Conservation (phyloP, 73 alveolate genomes). For the Paramecium primaurelia region DNA sequence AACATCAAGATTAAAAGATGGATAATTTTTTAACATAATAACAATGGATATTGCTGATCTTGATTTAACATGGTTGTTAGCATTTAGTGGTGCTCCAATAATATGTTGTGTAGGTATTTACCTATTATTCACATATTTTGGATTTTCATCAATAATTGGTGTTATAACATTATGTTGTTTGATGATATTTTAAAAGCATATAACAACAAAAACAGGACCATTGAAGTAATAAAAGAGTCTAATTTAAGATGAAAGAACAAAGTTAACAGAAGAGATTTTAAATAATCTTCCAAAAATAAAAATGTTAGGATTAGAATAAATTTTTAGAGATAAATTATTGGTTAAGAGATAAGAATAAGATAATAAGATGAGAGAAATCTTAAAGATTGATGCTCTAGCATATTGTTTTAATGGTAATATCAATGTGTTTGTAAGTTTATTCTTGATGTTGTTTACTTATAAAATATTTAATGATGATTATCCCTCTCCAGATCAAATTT, state of each 20-base stretch:
- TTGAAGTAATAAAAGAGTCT: background rate
- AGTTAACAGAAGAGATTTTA: slow-evolving; percentile 11
- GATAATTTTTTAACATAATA: slow-evolving; percentile 3
- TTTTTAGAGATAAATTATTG: background rate
- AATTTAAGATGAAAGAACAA: slow-evolving; percentile 32
- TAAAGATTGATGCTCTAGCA: slow-evolving; percentile 29
- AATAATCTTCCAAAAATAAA: background rate
- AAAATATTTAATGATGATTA: background rate
- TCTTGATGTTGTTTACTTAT: background rate
- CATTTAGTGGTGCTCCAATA: slow-evolving; percentile 36
- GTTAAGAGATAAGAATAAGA: background rate
- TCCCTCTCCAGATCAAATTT: background rate
- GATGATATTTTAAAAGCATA: background rate
- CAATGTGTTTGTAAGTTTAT: background rate
- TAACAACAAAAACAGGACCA: slow-evolving; percentile 18
- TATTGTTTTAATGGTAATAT: slow-evolving; percentile 29
- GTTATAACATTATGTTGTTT: background rate
- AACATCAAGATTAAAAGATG: slow-evolving; percentile 2
- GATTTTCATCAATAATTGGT: background rate
- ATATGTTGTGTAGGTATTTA: background rate
- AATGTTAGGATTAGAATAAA: background rate
- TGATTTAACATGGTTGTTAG: slow-evolving; percentile 31
- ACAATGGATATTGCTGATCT: slow-evolving; percentile 34
- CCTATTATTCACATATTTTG: background rate
- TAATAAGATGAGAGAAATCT: background rate